Evolutionary conservation across 257 asterid genomes (phyloP), one percentile per base, ranked within the genome.

Genomic region (Nicotiana sylvestris): DNA sequence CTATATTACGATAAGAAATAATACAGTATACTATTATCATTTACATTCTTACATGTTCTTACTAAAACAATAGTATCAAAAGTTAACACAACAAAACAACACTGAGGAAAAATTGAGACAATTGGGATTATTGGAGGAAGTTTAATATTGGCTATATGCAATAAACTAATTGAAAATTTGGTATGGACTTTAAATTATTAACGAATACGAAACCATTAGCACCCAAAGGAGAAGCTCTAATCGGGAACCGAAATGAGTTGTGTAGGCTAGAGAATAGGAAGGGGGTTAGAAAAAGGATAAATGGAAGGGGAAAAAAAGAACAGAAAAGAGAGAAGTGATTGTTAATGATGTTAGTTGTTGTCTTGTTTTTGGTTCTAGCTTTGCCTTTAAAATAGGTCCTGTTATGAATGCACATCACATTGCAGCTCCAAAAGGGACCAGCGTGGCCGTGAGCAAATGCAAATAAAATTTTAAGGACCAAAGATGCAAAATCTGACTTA

Each of bases 231-330:
- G 32, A 37, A 69, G 77, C 30, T 69, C 56, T 37, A 37, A 37
- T 51, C 9, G 2, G 32, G 77, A 13, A 2, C 37, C 18, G 11
- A 69, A 69, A 37, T 9, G 13, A 55, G 21, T 69, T 69, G 76
- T 67, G 76, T 69, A 37, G 77, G 77, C 56, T 69, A 68, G 77
- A 69, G 55, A 30, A 69, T 10, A 69, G 18, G 77, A 7, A 18
- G 32, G 77, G 5, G 56, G 33, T 30, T 18, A 69, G 77, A 21
- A 69, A 69, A 49, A 67, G 53, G 76, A 66, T 29, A 68, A 68
- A 4, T 15, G 30, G 6, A 51, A 17, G 57, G 16, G 16, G 1
- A 18, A 35, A 6, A 0, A 39, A 39, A 39, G 49, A 39, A 39
- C 10, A 39, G 9, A 39, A 39, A 64, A 67, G 15, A 66, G 76